These are phyloP conservation scores for Sphagnum tenellum DNA, from an alignment of 225 moss, liverwort and hornwort species.

Conservation along the genomic window DNA sequence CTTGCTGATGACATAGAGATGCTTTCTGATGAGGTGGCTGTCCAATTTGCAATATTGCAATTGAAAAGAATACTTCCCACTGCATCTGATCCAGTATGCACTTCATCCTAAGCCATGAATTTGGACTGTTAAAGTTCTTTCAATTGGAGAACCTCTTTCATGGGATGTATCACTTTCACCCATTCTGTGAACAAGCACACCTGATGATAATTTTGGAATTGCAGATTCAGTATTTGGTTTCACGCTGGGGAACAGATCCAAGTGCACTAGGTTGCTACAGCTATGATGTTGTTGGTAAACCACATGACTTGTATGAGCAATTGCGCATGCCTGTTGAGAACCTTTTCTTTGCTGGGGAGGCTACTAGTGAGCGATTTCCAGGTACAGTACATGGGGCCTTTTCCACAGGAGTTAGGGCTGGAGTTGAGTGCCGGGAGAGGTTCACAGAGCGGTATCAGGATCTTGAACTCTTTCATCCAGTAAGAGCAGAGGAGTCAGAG, in stretches of 20 bases:
- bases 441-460: slow-evolving; percentile 75
- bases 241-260: slow-evolving; percentile 94
- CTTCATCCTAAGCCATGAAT: not conserved
- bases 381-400: slow-evolving; percentile 98
- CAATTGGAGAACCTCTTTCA: too few species aligned
- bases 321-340: slow-evolving; percentile 80
- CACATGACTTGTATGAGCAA: slow-evolving; percentile 80
- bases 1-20: slow-evolving; percentile 87
- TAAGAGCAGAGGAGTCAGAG: slow-evolving; percentile 78
- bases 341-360: slow-evolving; percentile 95
- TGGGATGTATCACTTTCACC: too few species aligned
- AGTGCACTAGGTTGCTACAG: slow-evolving; percentile 93
- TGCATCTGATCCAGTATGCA: slow-evolving; percentile 78
- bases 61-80: slow-evolving; percentile 87
- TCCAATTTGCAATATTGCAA: slow-evolving; percentile 83
- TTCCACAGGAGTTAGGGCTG: slow-evolving; percentile 83
- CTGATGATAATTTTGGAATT: slow-evolving; percentile 1
- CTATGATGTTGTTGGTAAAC: slow-evolving; percentile 89
- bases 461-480: slow-evolving; percentile 90
- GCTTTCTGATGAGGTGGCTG: slow-evolving; percentile 79
- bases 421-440: slow-evolving; percentile 70
- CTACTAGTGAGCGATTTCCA: slow-evolving; percentile 82
- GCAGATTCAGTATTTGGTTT: slow-evolving; percentile 75
- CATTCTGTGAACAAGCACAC: too few species aligned
- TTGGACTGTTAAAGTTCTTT: too few species aligned